Conservation (phyloP, 768 basidiomycete species). For the Kwoniella botswanensis region DNA sequence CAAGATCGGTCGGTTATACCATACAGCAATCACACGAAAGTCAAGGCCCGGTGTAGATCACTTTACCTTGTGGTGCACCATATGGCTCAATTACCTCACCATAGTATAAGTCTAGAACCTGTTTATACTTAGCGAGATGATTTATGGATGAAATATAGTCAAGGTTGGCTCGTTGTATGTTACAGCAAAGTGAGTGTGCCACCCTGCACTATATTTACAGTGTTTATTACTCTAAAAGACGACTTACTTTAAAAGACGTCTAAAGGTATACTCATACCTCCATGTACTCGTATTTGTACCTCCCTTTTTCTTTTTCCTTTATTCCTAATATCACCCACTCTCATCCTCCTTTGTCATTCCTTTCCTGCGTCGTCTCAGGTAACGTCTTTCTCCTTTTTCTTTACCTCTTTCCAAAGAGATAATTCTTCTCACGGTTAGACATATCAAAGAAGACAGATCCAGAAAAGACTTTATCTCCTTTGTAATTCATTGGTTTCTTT, state of each 20-base stretch:
- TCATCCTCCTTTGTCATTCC: background rate
- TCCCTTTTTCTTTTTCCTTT: background rate
- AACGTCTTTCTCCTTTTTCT: background rate
- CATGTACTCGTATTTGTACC: no score
- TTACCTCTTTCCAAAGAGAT: background rate
- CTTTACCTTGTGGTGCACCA: background rate
- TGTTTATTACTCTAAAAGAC: background rate
- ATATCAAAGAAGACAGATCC: background rate
- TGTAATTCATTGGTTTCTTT: background rate
- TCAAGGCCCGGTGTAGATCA: slow-evolving; percentile 1
- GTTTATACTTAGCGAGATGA: background rate
- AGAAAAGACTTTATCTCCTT: background rate
- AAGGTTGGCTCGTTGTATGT: background rate
- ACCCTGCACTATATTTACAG: background rate
- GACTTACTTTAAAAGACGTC: background rate
- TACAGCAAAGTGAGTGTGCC: background rate
- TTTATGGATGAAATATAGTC: background rate
- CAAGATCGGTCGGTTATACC: background rate
- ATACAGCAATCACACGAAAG: background rate
- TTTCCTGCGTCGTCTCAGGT: background rate
- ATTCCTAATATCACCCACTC: background rate
- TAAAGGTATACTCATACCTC: background rate
- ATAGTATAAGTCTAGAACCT: background rate
- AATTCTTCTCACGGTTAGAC: background rate
- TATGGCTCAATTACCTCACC: background rate